Evolutionary conservation across 2,329 filamentous ascomycete species (phyloP), one percentile per base, ranked within the genome.

Genomic region (Aspergillus glaucus): DNA sequence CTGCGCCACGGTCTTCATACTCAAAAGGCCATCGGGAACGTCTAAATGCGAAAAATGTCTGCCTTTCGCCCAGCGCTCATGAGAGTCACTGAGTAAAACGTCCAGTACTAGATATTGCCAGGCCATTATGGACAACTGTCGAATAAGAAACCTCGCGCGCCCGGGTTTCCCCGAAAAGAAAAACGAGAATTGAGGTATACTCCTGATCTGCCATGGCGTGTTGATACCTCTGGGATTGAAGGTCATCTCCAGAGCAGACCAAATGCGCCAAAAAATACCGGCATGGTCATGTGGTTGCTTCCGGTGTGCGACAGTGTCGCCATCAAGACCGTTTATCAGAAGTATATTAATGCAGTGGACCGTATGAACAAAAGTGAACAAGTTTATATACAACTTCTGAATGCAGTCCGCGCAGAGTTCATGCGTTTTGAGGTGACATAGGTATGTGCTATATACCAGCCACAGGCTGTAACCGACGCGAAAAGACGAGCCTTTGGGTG

Each of bases 31-130:
- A 48, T 42, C 51, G 12, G 40, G 24, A 15, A 17, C 30, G 4
- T 40, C 24, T 1, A 26, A 14, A 41, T 43, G 17, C 8, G 17
- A 22, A 9, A 19, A 6, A 19, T 19, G 10, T 19, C 17, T 21
- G 17, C 37, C 37, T 19, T 40, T 21, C 19, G 10, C 37, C 12
- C 19, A 10, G 10, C 24, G 12, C 3, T 48, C 44, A 15, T 51
- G 15, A 1, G 39, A 22, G 14, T 42, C 17, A 6, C 48, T 34
- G 10, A 40, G 15, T 19, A 40, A 40, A 3, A 52, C 8, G 50
- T 60, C 54, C 8, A 60, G 26, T 4, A 48, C 41, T 9, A 60
- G 34, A 34, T 55, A 60, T 34, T 61, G 58, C 57, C 60, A 62
- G 2, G 44, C 6, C 3, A 53, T 21, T 17, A 64, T 54, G 0